Base-by-base conservation (phyloP, 371 early-diverging fungal genomes). In the Mortierella polycephala region DNA sequence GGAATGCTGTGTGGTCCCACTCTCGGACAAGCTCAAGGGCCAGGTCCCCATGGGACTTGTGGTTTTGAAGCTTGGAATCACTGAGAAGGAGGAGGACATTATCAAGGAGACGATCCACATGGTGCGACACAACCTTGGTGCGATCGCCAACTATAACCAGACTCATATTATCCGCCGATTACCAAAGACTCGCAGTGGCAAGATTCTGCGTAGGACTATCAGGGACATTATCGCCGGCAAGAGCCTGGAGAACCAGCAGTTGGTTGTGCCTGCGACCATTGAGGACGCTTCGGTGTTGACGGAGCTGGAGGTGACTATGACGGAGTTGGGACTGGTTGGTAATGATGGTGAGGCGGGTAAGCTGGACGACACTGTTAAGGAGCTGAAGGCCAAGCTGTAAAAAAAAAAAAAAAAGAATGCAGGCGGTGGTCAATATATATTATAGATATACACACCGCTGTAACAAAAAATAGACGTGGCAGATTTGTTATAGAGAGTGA, bases 111-210 rank as follows among this genome's bases (percentile, higher is more conserved):
- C 91, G 0, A 82, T 88, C 0, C 62, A 64, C 0, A 85, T 86
- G 57, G 85, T 89, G 11, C 84, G 92, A 37, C 70, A 76, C 9
- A 88, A 91, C 51, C 82, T 95, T 7, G 95, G 95, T 0, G 89
- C 95, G 9, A 91, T 96, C 66, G 93, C 94, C 2, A 93, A 92
- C 46, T 88, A 93, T 68, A 87, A 90, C 13, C 81, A 80, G 7
- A 87, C 90, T 3, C 82, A 90, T 20, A 82, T 94, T 62, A 91
- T 94, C 2, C 83, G 87, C 1, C 85, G 92, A 20, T 74, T 98
- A 59, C 98, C 99, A 14, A 98, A 98, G 81, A 98, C 99, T 11
- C 85, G 97, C 10, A 92, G 92, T 20, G 98, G 98, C 8, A 97
- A 98, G 82, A 93, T 96, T 40, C 84, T 98, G 75, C 85, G 97